Evolutionary conservation across 176 grass and related monocot genomes (phyloP).

Genomic region (Rhynchospora tenuis): DNA sequence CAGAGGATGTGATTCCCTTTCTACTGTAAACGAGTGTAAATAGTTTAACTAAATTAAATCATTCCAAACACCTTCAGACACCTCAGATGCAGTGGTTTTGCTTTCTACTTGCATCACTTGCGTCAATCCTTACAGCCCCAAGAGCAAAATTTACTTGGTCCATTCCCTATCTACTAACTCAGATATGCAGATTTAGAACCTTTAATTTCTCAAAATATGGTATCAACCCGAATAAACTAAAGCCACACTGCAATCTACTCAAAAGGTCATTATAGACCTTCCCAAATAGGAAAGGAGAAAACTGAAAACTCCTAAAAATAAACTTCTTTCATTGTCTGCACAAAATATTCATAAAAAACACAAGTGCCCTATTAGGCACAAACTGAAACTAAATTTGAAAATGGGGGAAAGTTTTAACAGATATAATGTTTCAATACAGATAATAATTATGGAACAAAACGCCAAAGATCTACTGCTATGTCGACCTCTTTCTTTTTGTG

Average conservation of each 20-base stretch:
- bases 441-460: conserved; percentile 45
- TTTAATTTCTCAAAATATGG: not conserved
- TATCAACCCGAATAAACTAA: not conserved
- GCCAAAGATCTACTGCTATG: conserved; percentile 79
- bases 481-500: conserved; percentile 81
- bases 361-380: not conserved
- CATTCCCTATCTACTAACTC: not conserved
- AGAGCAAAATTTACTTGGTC: not conserved
- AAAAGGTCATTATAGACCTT: not conserved
- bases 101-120: no score
- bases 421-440: not conserved
- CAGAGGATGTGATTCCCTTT: no score
- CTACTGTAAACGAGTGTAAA: no score
- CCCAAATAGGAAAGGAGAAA: not conserved
- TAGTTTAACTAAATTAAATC: no score
- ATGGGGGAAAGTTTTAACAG: not conserved
- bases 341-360: not conserved
- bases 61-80: no score
- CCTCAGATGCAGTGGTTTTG: no score
- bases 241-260: not conserved
- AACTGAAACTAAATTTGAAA: not conserved
- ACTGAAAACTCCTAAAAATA: not conserved
- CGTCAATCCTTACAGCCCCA: no score
- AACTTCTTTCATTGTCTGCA: not conserved
- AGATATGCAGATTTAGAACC: not conserved